Evolutionary conservation across 2,329 filamentous ascomycete genomes (phyloP).

Genomic region (Paecilomyces dactylethromorphus): DNA sequence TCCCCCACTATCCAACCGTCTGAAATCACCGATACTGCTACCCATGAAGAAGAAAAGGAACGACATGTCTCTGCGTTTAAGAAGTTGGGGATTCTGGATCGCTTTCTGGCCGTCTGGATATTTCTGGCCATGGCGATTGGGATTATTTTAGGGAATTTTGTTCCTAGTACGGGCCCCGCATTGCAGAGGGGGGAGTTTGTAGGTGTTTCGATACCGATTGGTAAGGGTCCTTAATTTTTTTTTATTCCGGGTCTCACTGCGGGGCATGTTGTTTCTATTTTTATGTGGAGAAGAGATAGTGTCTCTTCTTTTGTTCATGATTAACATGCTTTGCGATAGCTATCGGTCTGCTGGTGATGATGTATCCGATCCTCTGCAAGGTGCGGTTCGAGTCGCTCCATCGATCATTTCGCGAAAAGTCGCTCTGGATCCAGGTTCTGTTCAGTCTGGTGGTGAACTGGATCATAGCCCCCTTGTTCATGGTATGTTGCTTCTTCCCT

Average conservation of each 20-base stretch:
- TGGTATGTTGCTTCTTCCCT: slow-evolving; percentile 47
- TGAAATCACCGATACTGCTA: not conserved
- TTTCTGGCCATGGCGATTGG: slow-evolving; percentile 71
- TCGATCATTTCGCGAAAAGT: slow-evolving; percentile 52
- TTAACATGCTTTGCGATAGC: slow-evolving; percentile 42
- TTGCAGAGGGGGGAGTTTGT: slow-evolving; percentile 68
- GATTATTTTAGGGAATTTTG: slow-evolving; percentile 70
- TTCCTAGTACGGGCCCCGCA: slow-evolving; percentile 53
- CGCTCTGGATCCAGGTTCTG: slow-evolving; percentile 70
- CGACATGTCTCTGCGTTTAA: slow-evolving; percentile 29
- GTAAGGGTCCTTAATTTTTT: slow-evolving; percentile 31
- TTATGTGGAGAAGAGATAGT: not conserved
- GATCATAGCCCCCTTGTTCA: slow-evolving; percentile 74
- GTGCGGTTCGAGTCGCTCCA: slow-evolving; percentile 72
- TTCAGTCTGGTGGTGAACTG: slow-evolving; percentile 76
- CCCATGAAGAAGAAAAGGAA: not conserved
- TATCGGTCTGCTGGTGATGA: slow-evolving; percentile 79
- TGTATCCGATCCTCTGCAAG: slow-evolving; percentile 90
- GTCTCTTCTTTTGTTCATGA: slow-evolving; percentile 5
- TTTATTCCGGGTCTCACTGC: not conserved
- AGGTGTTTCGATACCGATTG: slow-evolving; percentile 61
- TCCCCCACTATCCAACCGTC: not conserved
- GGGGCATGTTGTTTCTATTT: not conserved
- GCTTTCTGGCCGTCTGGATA: slow-evolving; percentile 66
- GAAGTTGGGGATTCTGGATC: slow-evolving; percentile 54